Evolutionary conservation across 176 grass and related monocot genomes (phyloP).

Genomic region (Paspalum notatum): DNA sequence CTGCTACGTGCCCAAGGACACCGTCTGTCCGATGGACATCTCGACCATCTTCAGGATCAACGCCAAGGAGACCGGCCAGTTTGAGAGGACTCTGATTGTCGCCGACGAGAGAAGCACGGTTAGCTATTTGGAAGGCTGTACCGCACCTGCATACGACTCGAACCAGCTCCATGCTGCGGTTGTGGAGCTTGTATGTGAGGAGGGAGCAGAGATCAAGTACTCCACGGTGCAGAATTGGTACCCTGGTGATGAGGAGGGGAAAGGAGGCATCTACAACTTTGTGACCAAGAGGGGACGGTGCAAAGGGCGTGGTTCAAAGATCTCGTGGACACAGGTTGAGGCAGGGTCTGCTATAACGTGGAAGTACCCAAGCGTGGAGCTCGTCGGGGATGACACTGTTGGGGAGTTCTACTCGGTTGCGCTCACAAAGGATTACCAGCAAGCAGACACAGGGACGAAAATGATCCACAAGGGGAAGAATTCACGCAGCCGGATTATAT

Average conservation of each 20-base stretch:
- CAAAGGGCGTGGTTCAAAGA: conserved; percentile 67
- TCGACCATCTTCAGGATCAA: conserved; percentile 94
- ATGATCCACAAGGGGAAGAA: conserved; percentile 96
- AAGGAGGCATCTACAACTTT: conserved; percentile 89
- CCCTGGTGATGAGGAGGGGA: conserved; percentile 78
- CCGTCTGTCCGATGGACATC: conserved; percentile 88
- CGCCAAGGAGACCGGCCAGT: conserved; percentile 77
- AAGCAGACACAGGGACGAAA: conserved; percentile 92
- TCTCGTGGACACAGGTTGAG: conserved; percentile 97
- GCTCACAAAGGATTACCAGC: conserved; percentile 84
- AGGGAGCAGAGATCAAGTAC: conserved; percentile 87
- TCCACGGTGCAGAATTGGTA: conserved; percentile 98
- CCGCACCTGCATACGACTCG: conserved; percentile 71
- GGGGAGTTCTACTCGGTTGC: conserved; percentile 95
- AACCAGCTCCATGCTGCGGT: conserved; percentile 94
- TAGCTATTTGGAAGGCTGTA: conserved; percentile 90
- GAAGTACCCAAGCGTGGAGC: conserved; percentile 90
- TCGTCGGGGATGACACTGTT: conserved; percentile 70
- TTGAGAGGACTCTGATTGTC: conserved; percentile 86
- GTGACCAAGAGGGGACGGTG: conserved; percentile 89
- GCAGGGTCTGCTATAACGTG: conserved; percentile 93
- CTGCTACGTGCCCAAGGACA: conserved; percentile 94
- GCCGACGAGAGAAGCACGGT: conserved; percentile 79
- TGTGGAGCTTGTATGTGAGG: conserved; percentile 80
- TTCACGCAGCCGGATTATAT: conserved; percentile 80